A percentile compares a stretch with the other conserved stretches of the same genome.
Conservation (phyloP, 108 stramenopile genomes). For the Nitzschia putrida region DNA sequence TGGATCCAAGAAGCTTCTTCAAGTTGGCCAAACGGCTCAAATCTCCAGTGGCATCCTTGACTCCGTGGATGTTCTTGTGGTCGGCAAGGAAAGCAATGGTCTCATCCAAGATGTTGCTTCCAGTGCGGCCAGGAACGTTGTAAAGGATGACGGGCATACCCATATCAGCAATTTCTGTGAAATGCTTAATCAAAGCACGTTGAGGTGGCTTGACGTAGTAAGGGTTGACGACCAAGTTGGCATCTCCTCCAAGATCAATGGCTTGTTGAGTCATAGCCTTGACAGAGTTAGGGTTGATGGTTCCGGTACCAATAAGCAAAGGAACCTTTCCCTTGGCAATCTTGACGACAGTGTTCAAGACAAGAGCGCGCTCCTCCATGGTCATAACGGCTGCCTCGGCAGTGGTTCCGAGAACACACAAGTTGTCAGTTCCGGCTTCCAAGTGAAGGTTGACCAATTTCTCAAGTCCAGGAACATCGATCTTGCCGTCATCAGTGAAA, state of each 20-base stretch:
- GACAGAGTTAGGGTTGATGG: conserved; percentile 69
- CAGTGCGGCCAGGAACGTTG: conserved; percentile 89
- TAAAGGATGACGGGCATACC: conserved; percentile 89
- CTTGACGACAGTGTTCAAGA: conserved; percentile 71
- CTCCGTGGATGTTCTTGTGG: conserved; percentile 73
- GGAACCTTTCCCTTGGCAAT: conserved; percentile 78
- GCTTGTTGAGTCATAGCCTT: conserved; percentile 85
- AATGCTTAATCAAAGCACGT: conserved; percentile 79
- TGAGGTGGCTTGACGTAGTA: conserved; percentile 95
- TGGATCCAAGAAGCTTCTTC: conserved; percentile 45
- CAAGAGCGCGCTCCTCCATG: conserved; percentile 74
- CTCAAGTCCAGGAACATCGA: conserved; percentile 72
- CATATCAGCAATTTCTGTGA: conserved; percentile 72
- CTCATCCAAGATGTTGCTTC: conserved; percentile 62
- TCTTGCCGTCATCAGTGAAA: conserved; percentile 63
- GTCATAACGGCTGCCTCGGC: conserved; percentile 87
- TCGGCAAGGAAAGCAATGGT: conserved; percentile 61
- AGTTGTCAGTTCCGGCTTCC: conserved; percentile 76
- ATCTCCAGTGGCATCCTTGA: conserved; percentile 92
- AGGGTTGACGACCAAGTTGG: conserved; percentile 87
- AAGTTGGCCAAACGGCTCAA: conserved; percentile 56
- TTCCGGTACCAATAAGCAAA: conserved; percentile 80
- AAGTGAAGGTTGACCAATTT: conserved; percentile 77
- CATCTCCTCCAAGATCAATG: conserved; percentile 87
- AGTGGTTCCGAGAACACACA: conserved; percentile 90